Evolutionary conservation across 2,329 filamentous ascomycete genomes (phyloP).

Genomic region (Thielaviopsis ethacetica): DNA sequence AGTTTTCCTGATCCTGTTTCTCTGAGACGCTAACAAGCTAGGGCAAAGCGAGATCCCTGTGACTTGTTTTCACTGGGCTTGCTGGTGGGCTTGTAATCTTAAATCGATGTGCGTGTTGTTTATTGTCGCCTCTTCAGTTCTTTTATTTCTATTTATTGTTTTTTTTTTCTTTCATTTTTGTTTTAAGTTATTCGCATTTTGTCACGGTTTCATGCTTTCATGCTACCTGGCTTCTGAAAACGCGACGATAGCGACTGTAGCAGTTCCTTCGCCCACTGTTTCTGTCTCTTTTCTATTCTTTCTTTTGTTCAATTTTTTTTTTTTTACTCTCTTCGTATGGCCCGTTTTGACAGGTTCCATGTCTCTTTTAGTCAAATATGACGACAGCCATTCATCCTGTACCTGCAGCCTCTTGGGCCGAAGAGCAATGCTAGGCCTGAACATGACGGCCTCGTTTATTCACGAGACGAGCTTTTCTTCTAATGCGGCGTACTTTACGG

Average conservation of each 20-base stretch:
- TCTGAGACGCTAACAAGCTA: too few species aligned
- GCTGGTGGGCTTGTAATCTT: too few species aligned
- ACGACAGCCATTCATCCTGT: not conserved
- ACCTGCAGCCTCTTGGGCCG: not conserved
- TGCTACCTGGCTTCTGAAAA: not conserved
- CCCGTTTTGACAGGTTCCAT: not conserved
- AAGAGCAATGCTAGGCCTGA: not conserved
- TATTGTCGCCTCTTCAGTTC: too few species aligned
- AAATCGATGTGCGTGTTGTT: too few species aligned
- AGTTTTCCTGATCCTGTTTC: too few species aligned
- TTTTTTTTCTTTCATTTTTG: not conserved
- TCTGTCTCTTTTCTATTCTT: too few species aligned
- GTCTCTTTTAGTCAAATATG: not conserved
- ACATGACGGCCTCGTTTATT: not conserved
- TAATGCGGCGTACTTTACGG: not conserved
- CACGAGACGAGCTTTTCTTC: not conserved
- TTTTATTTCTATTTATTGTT: too few species aligned
- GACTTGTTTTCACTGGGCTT: too few species aligned
- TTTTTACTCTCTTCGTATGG: too few species aligned
- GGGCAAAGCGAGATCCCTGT: too few species aligned
- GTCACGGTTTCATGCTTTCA: not conserved
- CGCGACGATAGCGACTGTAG: not conserved
- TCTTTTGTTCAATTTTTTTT: too few species aligned
- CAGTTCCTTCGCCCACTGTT: not conserved
- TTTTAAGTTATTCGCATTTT: not conserved